phyloP scores from a whole-genome alignment of 2,329 filamentous ascomycete genomes.

The Gnomoniopsis smithogilvyi region DNA sequence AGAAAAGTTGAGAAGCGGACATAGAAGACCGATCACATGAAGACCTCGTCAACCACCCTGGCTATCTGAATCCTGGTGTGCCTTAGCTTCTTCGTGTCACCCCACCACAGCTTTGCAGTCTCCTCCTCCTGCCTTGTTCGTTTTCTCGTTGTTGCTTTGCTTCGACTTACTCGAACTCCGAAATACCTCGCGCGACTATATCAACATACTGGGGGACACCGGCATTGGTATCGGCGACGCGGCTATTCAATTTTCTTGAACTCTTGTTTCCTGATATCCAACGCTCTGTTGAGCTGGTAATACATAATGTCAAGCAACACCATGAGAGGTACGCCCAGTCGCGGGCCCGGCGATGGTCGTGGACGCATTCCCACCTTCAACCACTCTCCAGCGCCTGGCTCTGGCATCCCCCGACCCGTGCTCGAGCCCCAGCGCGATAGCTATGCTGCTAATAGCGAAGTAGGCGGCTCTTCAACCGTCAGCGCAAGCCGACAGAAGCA shows the following conservation, averaged over 20 bases:
- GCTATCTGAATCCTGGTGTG: not conserved
- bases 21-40: no score
- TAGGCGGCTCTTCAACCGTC: conserved; percentile 60
- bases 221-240: not conserved
- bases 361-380: conserved; percentile 53
- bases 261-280: not conserved
- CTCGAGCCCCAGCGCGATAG: conserved; percentile 44
- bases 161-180: not conserved
- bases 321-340: conserved; percentile 67
- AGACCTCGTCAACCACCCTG: not conserved
- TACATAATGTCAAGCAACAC: conserved; percentile 57
- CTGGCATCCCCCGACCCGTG: conserved; percentile 70
- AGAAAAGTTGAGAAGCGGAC: not conserved
- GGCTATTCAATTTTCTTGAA: not conserved
- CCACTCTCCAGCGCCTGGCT: conserved; percentile 55
- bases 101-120: no score
- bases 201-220: not conserved
- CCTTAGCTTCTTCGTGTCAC: not conserved
- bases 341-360: conserved; percentile 48
- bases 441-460: conserved; percentile 51
- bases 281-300: conserved; percentile 14
- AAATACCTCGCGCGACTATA: not conserved
- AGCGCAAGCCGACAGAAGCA: conserved; percentile 96
- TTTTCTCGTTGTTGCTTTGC: not conserved
- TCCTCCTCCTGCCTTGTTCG: not conserved